Base-by-base conservation (phyloP, 345 rosid genomes). In the Salix viminalis region DNA sequence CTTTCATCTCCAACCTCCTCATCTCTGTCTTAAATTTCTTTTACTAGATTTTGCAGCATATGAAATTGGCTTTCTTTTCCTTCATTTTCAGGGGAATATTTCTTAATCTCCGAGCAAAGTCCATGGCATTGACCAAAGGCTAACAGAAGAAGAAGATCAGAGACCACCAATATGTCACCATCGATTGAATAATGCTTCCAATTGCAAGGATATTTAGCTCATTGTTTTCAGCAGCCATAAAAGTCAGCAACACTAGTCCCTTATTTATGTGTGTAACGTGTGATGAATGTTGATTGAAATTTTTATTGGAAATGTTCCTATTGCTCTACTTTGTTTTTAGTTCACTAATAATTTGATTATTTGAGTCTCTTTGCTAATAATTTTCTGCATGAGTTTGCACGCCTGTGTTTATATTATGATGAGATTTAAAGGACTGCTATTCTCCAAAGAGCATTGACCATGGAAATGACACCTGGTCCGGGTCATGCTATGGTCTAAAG, bases 1-100 rank as follows among this genome's bases (percentile, higher is more conserved):
- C 24, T 50, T 65, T 15, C 1, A 11, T 42, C 26, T 32, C 76
- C 58, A 26, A 41, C 11, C 1, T 39, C 4, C 13, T 16, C 16
- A 14, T 72, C 26, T 2, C 62, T 18, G 34, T 21, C 70, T 36
- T 26, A 14, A 18, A 68, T 34, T 72, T 46, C 13, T 23, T 12
- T 58, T 26, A 12, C 19, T 44, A 2, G 19, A 16, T 34, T 7
- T n/a, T 26, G 23, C 9, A 7, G 13, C 54, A 26, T 39, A 76
- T 23, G n/a, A 42, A 44, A 24, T 46, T 70, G 24, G 52, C 13
- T 50, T 72, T 39, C n/a, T 7, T 6, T 48, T 62, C 67, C 26
- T 9, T 50, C 67, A 58, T 71, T 78, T 85, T 54, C 92, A 91
- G 98, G 98, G 98, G 97, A 71, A 92, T 94, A 82, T 92, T 92